A percentile compares a stretch with the other conserved stretches of the same genome.
Evolutionary conservation across 805 yeast species (phyloP).

Genomic region (Monosporozyma aerobia): DNA sequence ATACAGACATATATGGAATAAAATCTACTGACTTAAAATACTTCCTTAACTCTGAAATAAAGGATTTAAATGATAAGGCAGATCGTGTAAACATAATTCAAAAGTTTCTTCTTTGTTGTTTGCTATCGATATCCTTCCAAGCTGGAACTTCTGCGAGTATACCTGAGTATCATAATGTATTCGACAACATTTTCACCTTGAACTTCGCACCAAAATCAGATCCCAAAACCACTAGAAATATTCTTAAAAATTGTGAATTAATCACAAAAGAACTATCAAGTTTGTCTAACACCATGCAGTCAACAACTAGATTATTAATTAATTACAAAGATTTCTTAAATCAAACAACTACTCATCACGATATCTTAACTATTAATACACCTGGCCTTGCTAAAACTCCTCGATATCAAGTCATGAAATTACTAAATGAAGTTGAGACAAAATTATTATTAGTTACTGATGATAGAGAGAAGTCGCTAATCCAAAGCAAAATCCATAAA

Average conservation of each 20-base stretch:
- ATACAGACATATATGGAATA: constrained; percentile 37
- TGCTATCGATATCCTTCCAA: constrained; percentile 28
- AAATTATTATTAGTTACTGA: not conserved
- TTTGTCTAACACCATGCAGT: not conserved
- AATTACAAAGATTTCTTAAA: not conserved
- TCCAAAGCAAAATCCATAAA: not conserved
- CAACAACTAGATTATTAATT: not conserved
- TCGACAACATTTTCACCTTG: not conserved
- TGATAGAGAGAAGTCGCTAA: not conserved
- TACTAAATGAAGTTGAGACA: not conserved
- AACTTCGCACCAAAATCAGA: not conserved
- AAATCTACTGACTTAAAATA: constrained; percentile 24
- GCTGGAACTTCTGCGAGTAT: not conserved
- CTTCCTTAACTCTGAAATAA: constrained; percentile 12
- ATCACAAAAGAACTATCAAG: not conserved
- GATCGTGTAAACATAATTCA: constrained; percentile 32
- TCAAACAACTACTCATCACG: not conserved
- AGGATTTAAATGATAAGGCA: constrained; percentile 25
- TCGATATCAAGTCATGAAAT: not conserved
- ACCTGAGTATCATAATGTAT: not conserved
- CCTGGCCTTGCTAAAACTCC: not conserved
- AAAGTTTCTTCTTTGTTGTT: constrained; percentile 36
- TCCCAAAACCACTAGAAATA: not conserved
- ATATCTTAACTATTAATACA: not conserved
- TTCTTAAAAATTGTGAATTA: not conserved